These are phyloP conservation scores for Gonium pectorale DNA, from an alignment of 139 green algal genomes.

Conservation along the genomic window DNA sequence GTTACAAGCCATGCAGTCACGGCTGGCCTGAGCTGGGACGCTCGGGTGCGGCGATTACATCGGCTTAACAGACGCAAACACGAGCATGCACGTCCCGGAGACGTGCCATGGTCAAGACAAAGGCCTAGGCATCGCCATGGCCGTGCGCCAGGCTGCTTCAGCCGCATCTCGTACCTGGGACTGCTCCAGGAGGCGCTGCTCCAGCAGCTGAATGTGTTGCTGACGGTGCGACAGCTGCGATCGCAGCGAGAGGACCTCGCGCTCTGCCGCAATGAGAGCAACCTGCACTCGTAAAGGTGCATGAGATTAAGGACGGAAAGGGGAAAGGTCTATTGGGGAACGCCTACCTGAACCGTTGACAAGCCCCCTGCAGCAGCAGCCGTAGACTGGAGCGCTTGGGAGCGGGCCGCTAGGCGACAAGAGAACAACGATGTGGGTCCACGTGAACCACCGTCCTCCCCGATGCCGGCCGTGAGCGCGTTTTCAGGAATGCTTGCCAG, in stretches of 20 bases:
- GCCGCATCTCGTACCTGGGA: conserved; percentile 15
- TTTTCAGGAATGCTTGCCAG: too few relatives aligned
- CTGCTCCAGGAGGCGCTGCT: conserved; percentile 41
- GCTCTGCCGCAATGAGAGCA: conserved; percentile 32
- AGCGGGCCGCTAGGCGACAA: background rate
- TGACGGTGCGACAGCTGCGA: conserved; percentile 42
- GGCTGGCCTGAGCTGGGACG: too few relatives aligned
- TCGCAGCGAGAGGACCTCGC: conserved; percentile 36
- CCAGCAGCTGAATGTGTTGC: conserved; percentile 48
- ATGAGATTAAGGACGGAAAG: too few relatives aligned
- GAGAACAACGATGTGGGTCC: background rate
- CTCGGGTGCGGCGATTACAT: too few relatives aligned
- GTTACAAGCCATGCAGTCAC: too few relatives aligned
- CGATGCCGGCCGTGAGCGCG: too few relatives aligned
- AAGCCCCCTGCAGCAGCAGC: background rate
- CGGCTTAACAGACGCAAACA: too few relatives aligned
- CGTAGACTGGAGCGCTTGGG: background rate
- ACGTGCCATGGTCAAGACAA: background rate
- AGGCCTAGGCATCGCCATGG: too few relatives aligned
- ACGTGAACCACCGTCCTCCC: too few relatives aligned
- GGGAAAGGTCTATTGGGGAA: background rate
- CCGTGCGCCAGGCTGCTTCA: too few relatives aligned
- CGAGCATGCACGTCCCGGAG: too few relatives aligned
- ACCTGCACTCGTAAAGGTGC: background rate
- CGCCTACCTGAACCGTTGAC: conserved; percentile 30